Conservation (phyloP, 1,284 basidiomycete genomes). For the Sporisorium graminicola region DNA sequence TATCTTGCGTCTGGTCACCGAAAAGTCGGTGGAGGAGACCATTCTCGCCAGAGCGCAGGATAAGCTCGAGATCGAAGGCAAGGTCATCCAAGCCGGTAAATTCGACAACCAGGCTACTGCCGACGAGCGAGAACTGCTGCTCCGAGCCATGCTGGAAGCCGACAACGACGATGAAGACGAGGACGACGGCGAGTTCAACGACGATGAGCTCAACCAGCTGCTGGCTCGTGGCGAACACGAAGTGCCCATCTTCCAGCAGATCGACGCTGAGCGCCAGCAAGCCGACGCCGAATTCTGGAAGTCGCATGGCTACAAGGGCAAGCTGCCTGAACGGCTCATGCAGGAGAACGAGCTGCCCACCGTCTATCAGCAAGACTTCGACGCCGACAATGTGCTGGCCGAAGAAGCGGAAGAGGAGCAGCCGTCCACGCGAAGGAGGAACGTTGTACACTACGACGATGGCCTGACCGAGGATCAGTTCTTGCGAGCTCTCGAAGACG, state of each 20-base stretch:
- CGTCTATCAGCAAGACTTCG: slow-evolving; percentile 83
- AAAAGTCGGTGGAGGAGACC: slow-evolving; percentile 97
- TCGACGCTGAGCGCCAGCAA: slow-evolving; percentile 86
- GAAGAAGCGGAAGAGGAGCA: slow-evolving; percentile 71
- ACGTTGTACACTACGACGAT: slow-evolving; percentile 91
- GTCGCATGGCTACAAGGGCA: slow-evolving; percentile 75
- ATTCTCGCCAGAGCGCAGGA: slow-evolving; percentile 93
- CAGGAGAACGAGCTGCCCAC: slow-evolving; percentile 90
- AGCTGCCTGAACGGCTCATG: slow-evolving; percentile 82
- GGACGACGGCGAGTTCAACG: slow-evolving; percentile 88
- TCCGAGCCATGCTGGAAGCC: slow-evolving; percentile 75
- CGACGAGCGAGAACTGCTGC: slow-evolving; percentile 94
- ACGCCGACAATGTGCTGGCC: slow-evolving; percentile 53
- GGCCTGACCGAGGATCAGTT: slow-evolving; percentile 92
- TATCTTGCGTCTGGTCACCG: slow-evolving; percentile 95
- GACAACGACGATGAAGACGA: slow-evolving; percentile 70
- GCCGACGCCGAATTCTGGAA: slow-evolving; percentile 81
- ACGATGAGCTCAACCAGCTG: slow-evolving; percentile 95
- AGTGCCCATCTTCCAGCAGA: slow-evolving; percentile 80
- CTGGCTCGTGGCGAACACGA: slow-evolving; percentile 89
- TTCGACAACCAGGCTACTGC: slow-evolving; percentile 99
- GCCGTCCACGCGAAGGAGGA: slow-evolving; percentile 86
- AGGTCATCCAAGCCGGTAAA: slow-evolving; percentile 88
- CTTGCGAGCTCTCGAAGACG: slow-evolving; percentile 81
- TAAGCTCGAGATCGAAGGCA: slow-evolving; percentile 99